Evolutionary conservation across 1,284 basidiomycete genomes (phyloP).

Genomic region (Boletus semigastroideus): DNA sequence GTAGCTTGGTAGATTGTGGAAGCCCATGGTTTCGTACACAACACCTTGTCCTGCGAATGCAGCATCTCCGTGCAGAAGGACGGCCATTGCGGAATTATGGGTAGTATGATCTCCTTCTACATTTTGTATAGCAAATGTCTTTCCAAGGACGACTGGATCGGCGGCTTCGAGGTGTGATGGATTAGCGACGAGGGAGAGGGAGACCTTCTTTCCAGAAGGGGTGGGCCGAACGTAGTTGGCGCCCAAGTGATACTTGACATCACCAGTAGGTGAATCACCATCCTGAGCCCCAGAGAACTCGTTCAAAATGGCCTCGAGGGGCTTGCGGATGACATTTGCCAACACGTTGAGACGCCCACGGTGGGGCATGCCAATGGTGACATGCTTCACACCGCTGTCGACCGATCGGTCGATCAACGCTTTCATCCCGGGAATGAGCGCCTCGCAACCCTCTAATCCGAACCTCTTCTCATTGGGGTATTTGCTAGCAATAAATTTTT

Average conservation of each 20-base stretch:
- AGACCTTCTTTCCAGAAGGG: conserved; percentile 96
- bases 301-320: conserved; percentile 97
- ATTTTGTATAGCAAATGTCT: conserved; percentile 96
- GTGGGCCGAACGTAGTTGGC: conserved; percentile 99
- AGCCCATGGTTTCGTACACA: conserved; percentile 99
- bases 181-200: conserved; percentile 96
- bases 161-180: conserved; percentile 98
- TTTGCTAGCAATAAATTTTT: conserved; percentile 98
- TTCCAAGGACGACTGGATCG: conserved; percentile 97
- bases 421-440: conserved; percentile 99
- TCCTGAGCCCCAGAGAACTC: conserved; percentile 84
- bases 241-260: conserved; percentile 99
- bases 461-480: conserved; percentile 99
- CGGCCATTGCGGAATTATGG: conserved; percentile 86
- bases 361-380: conserved; percentile 99
- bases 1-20: conserved; percentile 94
- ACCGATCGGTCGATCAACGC: conserved; percentile 98
- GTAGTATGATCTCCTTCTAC: conserved; percentile 84
- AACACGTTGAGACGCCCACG: conserved; percentile 98
- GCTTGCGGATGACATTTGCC: conserved; percentile 98
- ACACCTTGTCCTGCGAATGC: conserved; percentile 99
- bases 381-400: conserved; percentile 92
- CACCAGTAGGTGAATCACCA: conserved; percentile 85
- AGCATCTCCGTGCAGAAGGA: conserved; percentile 97
- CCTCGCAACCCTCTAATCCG: conserved; percentile 97